phyloP scores from a whole-genome alignment of 2,329 filamentous ascomycete species.

The Colletotrichum spaethianum region DNA sequence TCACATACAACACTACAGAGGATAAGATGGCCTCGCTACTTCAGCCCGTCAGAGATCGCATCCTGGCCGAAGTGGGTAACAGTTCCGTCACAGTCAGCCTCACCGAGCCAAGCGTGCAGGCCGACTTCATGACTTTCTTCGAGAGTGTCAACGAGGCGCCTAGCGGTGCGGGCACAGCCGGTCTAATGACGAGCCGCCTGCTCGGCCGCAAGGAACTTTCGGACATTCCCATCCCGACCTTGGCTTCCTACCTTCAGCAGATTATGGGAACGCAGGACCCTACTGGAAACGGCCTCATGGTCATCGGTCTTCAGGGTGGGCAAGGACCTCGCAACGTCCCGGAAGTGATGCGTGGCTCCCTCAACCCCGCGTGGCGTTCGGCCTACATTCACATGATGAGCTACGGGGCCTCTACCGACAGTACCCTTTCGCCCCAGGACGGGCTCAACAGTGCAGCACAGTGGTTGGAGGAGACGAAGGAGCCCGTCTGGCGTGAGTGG shows the following conservation, averaged over 20 bases:
- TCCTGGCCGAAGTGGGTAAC: slow-evolving; percentile 23
- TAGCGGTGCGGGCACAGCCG: neutral
- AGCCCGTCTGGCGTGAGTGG: slow-evolving; percentile 47
- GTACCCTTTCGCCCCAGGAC: slow-evolving; percentile 42
- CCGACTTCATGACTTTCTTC: slow-evolving; percentile 28
- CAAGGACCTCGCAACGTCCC: slow-evolving; percentile 25
- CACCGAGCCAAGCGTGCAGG: slow-evolving; percentile 1
- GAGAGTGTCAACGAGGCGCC: slow-evolving; percentile 23
- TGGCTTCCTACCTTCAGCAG: slow-evolving; percentile 32
- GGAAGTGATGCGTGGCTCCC: slow-evolving; percentile 44
- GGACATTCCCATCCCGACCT: slow-evolving; percentile 11
- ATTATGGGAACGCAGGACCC: slow-evolving; percentile 1
- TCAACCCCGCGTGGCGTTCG: slow-evolving; percentile 62
- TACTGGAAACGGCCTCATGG: slow-evolving; percentile 12
- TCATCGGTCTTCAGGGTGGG: slow-evolving; percentile 40
- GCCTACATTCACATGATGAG: slow-evolving; percentile 53
- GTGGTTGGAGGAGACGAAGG: slow-evolving; percentile 46
- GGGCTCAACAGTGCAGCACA: slow-evolving; percentile 44
- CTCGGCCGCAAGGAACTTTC: slow-evolving; percentile 41
- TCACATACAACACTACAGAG: slow-evolving; percentile 21
- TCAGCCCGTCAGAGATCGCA: slow-evolving; percentile 13
- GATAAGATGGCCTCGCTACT: slow-evolving; percentile 17
- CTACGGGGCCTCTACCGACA: slow-evolving; percentile 19
- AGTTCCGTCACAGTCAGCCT: slow-evolving; percentile 20
- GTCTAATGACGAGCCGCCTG: slow-evolving; percentile 37